Conservation (phyloP, 108 stramenopile genomes). For the Pseudonitzschia delicatissima region DNA sequence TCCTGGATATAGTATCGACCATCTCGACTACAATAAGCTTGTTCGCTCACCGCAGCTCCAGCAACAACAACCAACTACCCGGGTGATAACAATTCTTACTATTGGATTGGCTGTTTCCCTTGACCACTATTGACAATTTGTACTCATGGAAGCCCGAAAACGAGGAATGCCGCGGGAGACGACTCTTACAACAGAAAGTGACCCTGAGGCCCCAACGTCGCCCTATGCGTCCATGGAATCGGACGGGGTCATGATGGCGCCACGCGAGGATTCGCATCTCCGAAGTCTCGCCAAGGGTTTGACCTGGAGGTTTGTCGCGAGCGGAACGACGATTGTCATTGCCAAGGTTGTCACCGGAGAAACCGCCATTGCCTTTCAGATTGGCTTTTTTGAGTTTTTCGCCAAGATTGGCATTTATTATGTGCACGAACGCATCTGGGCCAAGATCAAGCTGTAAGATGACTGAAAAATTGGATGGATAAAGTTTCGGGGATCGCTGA, state of each 20-base stretch:
- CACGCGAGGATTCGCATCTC: conserved; percentile 33
- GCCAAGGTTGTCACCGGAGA: conserved; percentile 39
- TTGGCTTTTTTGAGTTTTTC: conserved; percentile 47
- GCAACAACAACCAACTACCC: too few species aligned
- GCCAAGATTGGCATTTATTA: conserved; percentile 43
- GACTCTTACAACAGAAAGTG: neutral
- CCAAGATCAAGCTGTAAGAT: conserved; percentile 37
- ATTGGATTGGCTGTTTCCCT: too few species aligned
- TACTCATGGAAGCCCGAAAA: neutral
- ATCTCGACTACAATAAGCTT: too few species aligned
- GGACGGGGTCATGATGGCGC: neutral
- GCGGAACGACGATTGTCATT: conserved; percentile 37
- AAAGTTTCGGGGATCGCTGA: too few species aligned
- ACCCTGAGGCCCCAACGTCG: neutral
- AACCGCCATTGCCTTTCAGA: conserved; percentile 34
- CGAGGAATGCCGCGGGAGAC: neutral
- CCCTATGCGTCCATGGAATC: neutral
- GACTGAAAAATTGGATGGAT: too few species aligned
- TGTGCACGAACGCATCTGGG: conserved; percentile 47
- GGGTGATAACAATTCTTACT: too few species aligned
- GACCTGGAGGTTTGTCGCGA: conserved; percentile 38
- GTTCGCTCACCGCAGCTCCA: too few species aligned
- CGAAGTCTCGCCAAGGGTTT: conserved; percentile 46
- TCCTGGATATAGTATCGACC: too few species aligned
- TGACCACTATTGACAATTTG: too few species aligned